Evolutionary conservation across 2,329 filamentous ascomycete genomes (phyloP).

Genomic region (Ophiostoma piceae): DNA sequence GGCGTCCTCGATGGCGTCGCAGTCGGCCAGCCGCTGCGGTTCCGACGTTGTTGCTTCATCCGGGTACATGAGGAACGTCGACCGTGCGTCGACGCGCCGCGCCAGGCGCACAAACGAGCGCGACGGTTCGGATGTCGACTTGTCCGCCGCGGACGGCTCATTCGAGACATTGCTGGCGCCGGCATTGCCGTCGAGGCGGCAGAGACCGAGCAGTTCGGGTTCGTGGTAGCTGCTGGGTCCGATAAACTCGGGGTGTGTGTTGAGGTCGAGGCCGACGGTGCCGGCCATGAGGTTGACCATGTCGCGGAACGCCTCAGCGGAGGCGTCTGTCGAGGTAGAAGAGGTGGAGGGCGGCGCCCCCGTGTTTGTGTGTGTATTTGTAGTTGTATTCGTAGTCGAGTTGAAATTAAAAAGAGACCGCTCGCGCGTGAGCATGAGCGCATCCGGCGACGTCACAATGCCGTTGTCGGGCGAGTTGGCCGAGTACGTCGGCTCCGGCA

Average conservation of each 20-base stretch:
- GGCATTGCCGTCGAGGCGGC: constrained; percentile 45
- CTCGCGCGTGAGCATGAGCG: constrained; percentile 11
- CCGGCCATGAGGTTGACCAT: constrained; percentile 16
- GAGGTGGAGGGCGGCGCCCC: background rate
- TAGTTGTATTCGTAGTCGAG: background rate
- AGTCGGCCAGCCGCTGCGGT: constrained; percentile 36
- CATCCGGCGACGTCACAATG: constrained; percentile 8
- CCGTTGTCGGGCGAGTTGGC: background rate
- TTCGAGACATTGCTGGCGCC: constrained; percentile 12
- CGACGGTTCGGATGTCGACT: background rate
- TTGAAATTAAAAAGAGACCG: background rate
- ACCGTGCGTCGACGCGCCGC: constrained; percentile 35
- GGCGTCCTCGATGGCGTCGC: constrained; percentile 37
- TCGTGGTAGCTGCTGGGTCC: constrained; percentile 56
- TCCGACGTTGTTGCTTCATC: constrained; percentile 37
- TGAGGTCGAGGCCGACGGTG: constrained; percentile 42
- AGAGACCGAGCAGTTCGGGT: constrained; percentile 51
- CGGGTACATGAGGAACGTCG: constrained; percentile 37
- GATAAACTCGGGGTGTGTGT: constrained; percentile 56
- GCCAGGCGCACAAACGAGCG: constrained; percentile 29
- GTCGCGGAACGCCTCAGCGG: constrained; percentile 1
- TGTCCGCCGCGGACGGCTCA: background rate
- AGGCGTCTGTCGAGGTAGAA: background rate
- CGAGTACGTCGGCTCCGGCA: background rate
- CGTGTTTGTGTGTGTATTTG: too few relatives aligned